Percentiles rank a stretch among this genome's conserved stretches.
phyloP scores from a whole-genome alignment of 257 asterid species.

The Forsythia suspensa region DNA sequence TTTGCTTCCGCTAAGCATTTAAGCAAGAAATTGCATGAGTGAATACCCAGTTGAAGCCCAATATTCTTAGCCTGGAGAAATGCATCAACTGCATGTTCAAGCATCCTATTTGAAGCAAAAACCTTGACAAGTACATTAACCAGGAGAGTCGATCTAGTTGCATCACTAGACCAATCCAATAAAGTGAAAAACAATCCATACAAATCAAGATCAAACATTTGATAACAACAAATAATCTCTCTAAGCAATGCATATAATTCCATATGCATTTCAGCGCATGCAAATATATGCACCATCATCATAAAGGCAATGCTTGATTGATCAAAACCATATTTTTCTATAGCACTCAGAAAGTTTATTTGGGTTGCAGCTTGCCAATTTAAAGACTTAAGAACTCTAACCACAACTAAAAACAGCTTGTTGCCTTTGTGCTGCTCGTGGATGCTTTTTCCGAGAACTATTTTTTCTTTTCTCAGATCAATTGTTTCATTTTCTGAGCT shows the following conservation, averaged over 20 bases:
- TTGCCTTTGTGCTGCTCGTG: slow-evolving; percentile 16
- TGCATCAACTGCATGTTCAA: slow-evolving; percentile 47
- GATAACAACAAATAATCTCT: slow-evolving; percentile 42
- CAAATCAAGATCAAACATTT: slow-evolving; percentile 35
- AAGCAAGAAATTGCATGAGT: slow-evolving; percentile 61
- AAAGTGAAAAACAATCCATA: slow-evolving; percentile 31
- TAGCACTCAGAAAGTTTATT: slow-evolving; percentile 36
- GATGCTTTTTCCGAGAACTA: background rate
- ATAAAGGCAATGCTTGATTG: slow-evolving; percentile 37
- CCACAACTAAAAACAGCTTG: slow-evolving; percentile 42
- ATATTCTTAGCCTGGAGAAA: slow-evolving; percentile 36
- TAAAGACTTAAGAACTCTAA: slow-evolving; percentile 56
- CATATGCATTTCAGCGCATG: slow-evolving; percentile 44
- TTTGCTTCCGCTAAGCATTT: slow-evolving; percentile 54
- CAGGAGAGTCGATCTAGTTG: slow-evolving; percentile 20
- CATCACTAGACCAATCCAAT: slow-evolving; percentile 33
- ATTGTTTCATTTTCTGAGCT: slow-evolving; percentile 28
- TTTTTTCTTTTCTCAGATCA: slow-evolving; percentile 20
- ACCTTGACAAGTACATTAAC: slow-evolving; percentile 45
- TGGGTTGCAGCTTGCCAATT: slow-evolving; percentile 46
- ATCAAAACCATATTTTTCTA: slow-evolving; percentile 47
- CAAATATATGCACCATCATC: slow-evolving; percentile 46
- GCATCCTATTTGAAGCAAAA: slow-evolving; percentile 50
- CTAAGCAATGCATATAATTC: slow-evolving; percentile 50
- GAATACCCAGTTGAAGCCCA: slow-evolving; percentile 43